Evolutionary conservation across 2,329 filamentous ascomycete species (phyloP), one percentile per base, ranked within the genome.

Genomic region (Basipetospora chlamydospora): DNA sequence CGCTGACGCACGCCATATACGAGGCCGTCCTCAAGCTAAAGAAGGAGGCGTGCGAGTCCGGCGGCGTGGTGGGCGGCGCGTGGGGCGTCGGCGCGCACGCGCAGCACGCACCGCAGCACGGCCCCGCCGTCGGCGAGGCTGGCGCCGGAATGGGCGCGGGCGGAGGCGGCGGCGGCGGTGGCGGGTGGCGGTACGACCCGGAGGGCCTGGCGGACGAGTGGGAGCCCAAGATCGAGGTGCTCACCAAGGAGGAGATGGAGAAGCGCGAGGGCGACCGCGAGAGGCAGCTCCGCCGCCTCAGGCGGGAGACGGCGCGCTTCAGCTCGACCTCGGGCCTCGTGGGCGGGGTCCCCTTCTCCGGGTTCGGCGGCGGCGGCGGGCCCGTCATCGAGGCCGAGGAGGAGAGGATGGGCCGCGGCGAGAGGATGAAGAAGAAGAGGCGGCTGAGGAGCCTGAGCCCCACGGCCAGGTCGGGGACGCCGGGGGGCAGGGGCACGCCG

Each of bases 181-280:
- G 87, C 11, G 90, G 90, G 3, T 96, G 90, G 88, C 73, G 90
- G 43, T 94, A 95, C 53, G 90, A 98, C 46, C 83, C 85, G 3
- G 90, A 96, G 50, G 80, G 85, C 41, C 67, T 96, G 3, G 87
- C 73, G 6, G 79, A 83, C 44, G 78, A 82, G 42, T 90, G 83
- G 83, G 81, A 86, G 51, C 80, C 83, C 6, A 84, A 82, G 60
- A 67, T 90, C 7, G 83, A 88, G 54, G 66, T 70, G 0, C 61
- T 98, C 2, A 87, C 80, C 26, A 93, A 94, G 48, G 90, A 98
- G 48, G 90, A 98, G 52, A 96, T 98, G 37, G 90, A 98, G 59
- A 93, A 93, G 61, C 75, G 90, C 20, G 90, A 98, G 57, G 85
- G 85, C 35, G 90, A 98, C 52, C 73, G 90, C 28, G 90, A 98